Percentiles rank a stretch among this genome's conserved stretches.
Conservation (phyloP, 805 yeast species). For the Metschnikowia proteae region DNA sequence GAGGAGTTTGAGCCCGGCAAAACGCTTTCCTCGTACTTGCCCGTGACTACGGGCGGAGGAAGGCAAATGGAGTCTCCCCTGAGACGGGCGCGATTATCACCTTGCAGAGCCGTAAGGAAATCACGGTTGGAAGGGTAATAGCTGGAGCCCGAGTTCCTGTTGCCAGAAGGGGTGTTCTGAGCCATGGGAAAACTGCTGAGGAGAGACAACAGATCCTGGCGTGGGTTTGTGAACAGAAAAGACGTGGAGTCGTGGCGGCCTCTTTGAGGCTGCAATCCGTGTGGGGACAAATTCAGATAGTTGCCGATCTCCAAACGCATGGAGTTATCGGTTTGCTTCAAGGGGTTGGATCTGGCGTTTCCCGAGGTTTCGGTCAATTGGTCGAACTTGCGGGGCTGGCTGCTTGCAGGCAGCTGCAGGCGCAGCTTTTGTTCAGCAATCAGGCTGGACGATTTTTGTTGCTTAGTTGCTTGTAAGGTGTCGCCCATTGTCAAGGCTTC, state of each 20-base stretch:
- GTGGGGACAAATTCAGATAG: conserved; percentile 8
- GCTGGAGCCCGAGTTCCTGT: conserved; percentile 11
- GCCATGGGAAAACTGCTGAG: conserved; percentile 21
- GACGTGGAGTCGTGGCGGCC: conserved; percentile 14
- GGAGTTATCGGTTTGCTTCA: conserved; percentile 9
- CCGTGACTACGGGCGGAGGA: conserved; percentile 31
- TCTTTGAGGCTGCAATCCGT: conserved; percentile 7
- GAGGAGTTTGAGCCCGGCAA: conserved; percentile 3
- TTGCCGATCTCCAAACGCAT: conserved; percentile 10
- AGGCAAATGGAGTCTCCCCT: conserved; percentile 38
- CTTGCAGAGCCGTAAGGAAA: conserved; percentile 9
- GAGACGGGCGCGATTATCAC: conserved; percentile 20
- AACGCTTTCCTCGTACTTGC: conserved; percentile 6
- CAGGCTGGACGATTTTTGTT: conserved; percentile 1
- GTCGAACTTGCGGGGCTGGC: conserved; percentile 17
- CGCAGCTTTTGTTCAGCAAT: conserved; percentile 8
- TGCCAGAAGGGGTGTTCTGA: conserved; percentile 4
- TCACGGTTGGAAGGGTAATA: conserved; percentile 20
- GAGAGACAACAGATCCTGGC: conserved; percentile 30
- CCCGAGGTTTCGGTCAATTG: conserved; percentile 8
- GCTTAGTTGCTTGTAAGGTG: conserved; percentile 11
- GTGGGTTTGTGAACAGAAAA: conserved; percentile 25
- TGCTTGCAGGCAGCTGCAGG: conserved; percentile 13
- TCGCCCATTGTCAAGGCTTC: conserved; percentile 13
- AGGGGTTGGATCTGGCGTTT: neutral